phyloP scores from a whole-genome alignment of 352 stramenopile species.

The Globisporangium parvum region DNA sequence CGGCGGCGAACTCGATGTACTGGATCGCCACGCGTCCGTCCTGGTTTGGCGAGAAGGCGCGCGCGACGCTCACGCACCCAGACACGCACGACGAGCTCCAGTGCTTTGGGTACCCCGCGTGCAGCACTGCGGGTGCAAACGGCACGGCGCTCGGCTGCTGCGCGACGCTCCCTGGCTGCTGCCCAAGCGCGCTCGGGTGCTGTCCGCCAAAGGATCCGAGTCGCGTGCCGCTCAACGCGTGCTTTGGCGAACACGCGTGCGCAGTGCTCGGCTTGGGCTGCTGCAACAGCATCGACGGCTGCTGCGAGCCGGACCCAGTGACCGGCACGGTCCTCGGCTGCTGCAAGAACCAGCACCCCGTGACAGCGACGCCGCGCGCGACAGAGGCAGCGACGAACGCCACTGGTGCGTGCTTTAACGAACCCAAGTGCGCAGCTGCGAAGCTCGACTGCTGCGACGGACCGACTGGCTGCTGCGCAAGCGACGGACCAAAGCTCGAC shows the following conservation, averaged over 20 bases:
- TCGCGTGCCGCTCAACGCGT: conserved; percentile 43
- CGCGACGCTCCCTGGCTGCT: conserved; percentile 61
- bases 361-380: conserved; percentile 22
- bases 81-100: conserved; percentile 32
- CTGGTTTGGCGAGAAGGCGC: conserved; percentile 52
- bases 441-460: conserved; percentile 39
- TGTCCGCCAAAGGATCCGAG: conserved; percentile 43
- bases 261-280: conserved; percentile 48
- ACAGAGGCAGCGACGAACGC: conserved; percentile 9
- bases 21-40: conserved; percentile 71
- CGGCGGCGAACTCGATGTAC: conserved; percentile 59
- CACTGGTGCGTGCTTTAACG: conserved; percentile 23
- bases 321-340: conserved; percentile 45
- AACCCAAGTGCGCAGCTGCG: conserved; percentile 36
- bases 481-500: conserved; percentile 26
- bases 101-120: conserved; percentile 66
- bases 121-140: conserved; percentile 45
- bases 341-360: conserved; percentile 54
- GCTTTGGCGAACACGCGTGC: conserved; percentile 59
- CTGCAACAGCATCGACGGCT: conserved; percentile 68
- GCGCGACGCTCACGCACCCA: conserved; percentile 18
- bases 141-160: conserved; percentile 61
- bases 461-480: conserved; percentile 37
- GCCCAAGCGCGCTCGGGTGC: conserved; percentile 52
- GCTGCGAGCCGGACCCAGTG: conserved; percentile 48